Conservation (phyloP, 2,329 filamentous ascomycete species). For the Aspergillus viridinutans region DNA sequence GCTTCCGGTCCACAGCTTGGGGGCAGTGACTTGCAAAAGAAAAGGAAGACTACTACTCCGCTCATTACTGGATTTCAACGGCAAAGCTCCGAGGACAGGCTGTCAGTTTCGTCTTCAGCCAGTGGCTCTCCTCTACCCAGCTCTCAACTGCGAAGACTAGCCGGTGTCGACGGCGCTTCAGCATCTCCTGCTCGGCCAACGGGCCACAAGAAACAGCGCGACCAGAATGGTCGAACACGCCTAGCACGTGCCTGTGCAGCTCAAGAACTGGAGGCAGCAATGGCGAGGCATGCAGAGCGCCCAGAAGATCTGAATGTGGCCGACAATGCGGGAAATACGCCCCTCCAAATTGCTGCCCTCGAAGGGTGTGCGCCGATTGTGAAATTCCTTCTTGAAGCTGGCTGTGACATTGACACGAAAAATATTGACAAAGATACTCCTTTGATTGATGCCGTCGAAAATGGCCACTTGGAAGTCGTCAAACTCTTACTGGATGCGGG, state of each 20-base stretch:
- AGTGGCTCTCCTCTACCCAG: slow-evolving; percentile 43
- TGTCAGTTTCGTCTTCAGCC: slow-evolving; percentile 42
- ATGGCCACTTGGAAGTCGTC: slow-evolving; percentile 85
- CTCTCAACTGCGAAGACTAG: slow-evolving; percentile 38
- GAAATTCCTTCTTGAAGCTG: slow-evolving; percentile 75
- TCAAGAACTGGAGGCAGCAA: slow-evolving; percentile 75
- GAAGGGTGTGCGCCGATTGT: slow-evolving; percentile 85
- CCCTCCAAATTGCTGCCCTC: slow-evolving; percentile 85
- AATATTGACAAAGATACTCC: slow-evolving; percentile 83
- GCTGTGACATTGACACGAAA: slow-evolving; percentile 78
- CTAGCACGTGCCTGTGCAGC: slow-evolving; percentile 86
- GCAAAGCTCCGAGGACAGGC: slow-evolving; percentile 44
- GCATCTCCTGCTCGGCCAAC: slow-evolving; percentile 64
- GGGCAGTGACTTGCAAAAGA: slow-evolving; percentile 18
- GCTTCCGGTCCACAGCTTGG: slow-evolving; percentile 31
- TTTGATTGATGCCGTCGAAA: slow-evolving; percentile 92
- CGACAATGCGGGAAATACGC: slow-evolving; percentile 95
- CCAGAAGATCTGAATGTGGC: slow-evolving; percentile 84
- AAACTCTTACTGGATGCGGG: slow-evolving; percentile 77
- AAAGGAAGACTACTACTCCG: slow-evolving; percentile 40
- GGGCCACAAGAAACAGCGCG: slow-evolving; percentile 75
- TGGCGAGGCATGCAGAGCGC: slow-evolving; percentile 68
- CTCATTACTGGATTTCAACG: slow-evolving; percentile 38
- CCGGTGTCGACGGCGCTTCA: slow-evolving; percentile 41
- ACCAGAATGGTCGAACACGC: slow-evolving; percentile 86